Base-by-base conservation (phyloP, 2,329 filamentous ascomycete genomes). In the Tolypocladium capitatum region DNA sequence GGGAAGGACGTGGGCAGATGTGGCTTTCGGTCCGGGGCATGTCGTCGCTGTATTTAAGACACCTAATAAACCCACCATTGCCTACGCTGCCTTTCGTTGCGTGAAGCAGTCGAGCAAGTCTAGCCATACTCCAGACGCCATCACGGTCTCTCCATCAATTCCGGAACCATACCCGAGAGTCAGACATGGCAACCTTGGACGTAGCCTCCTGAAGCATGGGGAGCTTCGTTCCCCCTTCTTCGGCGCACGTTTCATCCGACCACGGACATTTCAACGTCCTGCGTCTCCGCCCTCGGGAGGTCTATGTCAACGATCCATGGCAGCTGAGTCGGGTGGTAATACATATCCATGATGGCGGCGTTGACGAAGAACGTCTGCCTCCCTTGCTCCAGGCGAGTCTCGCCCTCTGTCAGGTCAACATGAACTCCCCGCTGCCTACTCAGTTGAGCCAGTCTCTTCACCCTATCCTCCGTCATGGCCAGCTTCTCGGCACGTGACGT, bases 311-410 rank as follows among this genome's bases (percentile, higher is more conserved):
- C 59, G 2, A 80, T 18, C 74, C 74, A 81, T 1, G 75, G 71
- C 16, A 69, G 57, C 38, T 81, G 74, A 10, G 60, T 54, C 11
- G 68, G 64, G n/a, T 57, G 49, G 18, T 71, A 67, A 7, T 60
- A 50, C 2, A 64, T 55, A 4, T 72, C 66, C 61, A 76, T 65
- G 27, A 81, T 71, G 0, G 79, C 66, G 1, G 76, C 77, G 57
- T 82, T 83, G 10, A 83, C 64, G 55, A 82, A 80, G 7, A 81
- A 56, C 0, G 78, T 82, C 52, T 79, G 68, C 38, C 63, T 58
- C 0, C 71, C 72, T 8, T 41, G 45, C 30, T 60, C 43, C 0
- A 72, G n/a, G 1, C 53, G 55, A 24, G 24, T 28, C 14, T 42
- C 57, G 51, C n/a, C 62, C 3, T 60, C 55, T 0, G 59, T 58